Conservation (phyloP, 768 basidiomycete species). For the Mycena sanguinolenta region DNA sequence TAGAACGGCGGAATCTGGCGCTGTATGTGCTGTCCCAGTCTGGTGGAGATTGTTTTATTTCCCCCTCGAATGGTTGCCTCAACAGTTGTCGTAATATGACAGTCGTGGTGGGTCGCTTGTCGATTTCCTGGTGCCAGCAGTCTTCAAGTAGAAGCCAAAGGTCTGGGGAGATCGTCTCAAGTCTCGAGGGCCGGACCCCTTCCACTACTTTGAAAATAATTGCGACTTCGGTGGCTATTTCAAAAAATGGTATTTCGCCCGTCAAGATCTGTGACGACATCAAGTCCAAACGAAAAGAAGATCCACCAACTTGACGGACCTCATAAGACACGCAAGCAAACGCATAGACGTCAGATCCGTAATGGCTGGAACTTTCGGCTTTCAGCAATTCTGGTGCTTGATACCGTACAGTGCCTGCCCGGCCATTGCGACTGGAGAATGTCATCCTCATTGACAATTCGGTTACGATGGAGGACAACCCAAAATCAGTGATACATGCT, state of each 20-base stretch:
- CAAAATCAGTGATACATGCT: neutral
- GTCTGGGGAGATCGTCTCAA: neutral
- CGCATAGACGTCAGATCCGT: neutral
- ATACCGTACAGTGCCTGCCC: conserved; percentile 2
- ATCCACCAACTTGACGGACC: neutral
- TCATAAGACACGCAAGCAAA: conserved; percentile 9
- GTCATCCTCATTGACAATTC: neutral
- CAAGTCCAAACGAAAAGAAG: neutral
- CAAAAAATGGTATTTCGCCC: neutral
- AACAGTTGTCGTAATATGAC: neutral
- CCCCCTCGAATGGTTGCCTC: neutral
- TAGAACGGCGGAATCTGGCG: neutral
- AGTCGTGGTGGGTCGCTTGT: neutral
- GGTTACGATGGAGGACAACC: neutral
- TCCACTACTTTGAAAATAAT: neutral
- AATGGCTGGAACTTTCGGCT: neutral
- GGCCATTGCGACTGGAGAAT: neutral
- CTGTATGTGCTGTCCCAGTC: neutral
- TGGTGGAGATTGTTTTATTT: neutral
- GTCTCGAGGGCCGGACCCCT: neutral
- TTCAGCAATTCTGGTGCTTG: no score
- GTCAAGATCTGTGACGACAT: conserved; percentile 9
- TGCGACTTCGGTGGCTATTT: neutral
- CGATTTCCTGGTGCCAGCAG: neutral
- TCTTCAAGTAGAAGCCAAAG: neutral